Evolutionary conservation across 1,284 basidiomycete genomes (phyloP), one percentile per base, ranked within the genome.

Genomic region (Hemileia vastatrix): DNA sequence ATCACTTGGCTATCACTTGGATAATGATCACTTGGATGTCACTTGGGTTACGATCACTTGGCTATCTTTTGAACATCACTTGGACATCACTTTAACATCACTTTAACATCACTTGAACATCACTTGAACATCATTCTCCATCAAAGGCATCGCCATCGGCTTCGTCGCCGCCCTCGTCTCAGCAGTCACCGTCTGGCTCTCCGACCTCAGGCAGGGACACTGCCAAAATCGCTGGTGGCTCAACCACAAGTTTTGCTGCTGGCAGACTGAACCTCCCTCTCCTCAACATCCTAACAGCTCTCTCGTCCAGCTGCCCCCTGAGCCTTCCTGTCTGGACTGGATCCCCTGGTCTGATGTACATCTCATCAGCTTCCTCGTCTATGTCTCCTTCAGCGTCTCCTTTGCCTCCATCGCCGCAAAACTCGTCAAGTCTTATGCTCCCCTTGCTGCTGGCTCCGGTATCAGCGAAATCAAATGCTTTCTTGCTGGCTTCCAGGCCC

Each of bases 391-490:
- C 70, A 91, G 93, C 2, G 90, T 94, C 4, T 67, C 81, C 1
- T 92, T 95, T 71, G 84, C 90, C 0, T 90, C 87, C 71, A 80
- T 86, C 4, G 87, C 92, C 3, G 87, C 92, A 0, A 89, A 90
- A 72, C 81, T 98, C 1, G 95, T 98, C 58, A 83, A 84, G 54
- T 83, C 84, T 3, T 85, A 95, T 71, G 92, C 94, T 1, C 92
- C 87, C 57, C 95, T 95, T 76, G 92, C 95, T 6, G 95, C 95
- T 6, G 94, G 95, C 3, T 96, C 92, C 65, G 95, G 95, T 59
- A 98, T 99, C 64, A 91, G 92, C 23, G 95, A 99, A 77, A 97
- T 99, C 78, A 99, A 98, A 74, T 97, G 93, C 76, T 97, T 98
- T 69, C 79, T 99, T 19, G 90, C 90, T 4, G 95, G 95, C 1